Evolutionary conservation across 2,329 filamentous ascomycete genomes (phyloP), one percentile per base, ranked within the genome.

Genomic region (Aulographum hederae): DNA sequence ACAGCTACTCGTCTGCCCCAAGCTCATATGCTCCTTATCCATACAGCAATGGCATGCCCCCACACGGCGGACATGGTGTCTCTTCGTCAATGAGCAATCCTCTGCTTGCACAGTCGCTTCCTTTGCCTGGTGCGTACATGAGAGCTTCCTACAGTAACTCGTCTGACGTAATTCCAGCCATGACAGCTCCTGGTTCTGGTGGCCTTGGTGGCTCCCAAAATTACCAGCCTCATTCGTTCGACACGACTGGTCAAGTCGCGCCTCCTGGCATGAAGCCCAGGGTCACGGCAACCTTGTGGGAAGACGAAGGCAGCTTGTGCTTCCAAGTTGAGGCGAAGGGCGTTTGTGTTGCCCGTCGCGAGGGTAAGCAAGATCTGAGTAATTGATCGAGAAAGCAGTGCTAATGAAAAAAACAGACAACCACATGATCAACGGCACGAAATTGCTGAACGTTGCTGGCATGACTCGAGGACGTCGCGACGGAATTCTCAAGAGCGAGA

Each of bases 391-490:
- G 21, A 25, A n/a, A 8, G n/a, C 10, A 12, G 8, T 28, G 30
- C 36, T 45, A 30, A 42, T 32, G 17, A 35, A 20, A 18, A 26
- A 31, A 40, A 13, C 19, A 91, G 86, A 94, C 46, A 95, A 94
- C 56, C 82, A 93, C 58, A 94, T 98, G 81, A 94, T 98, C 54
- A 98, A 95, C 47, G 89, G 89, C 13, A 98, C 89, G 1, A 98
- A 95, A 55, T 63, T 98, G 35, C 61, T 95, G 35, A 98, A 98
- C 42, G 89, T 98, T 32, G 89, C 89, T 31, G 86, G 89, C 10
- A 98, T 98, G 89, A 98, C 89, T 11, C 72, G 89, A 52, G 89
- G 89, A 34, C 76, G 89, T 41, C 72, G 89, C 46, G 89, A 98
- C 48, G 89, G 89, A 30, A 95, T 98, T 42, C 58, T 98, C 36